These are phyloP conservation scores for Pachysandra terminalis DNA, from an alignment of 164 flowering plant species.

Conservation along the genomic window DNA sequence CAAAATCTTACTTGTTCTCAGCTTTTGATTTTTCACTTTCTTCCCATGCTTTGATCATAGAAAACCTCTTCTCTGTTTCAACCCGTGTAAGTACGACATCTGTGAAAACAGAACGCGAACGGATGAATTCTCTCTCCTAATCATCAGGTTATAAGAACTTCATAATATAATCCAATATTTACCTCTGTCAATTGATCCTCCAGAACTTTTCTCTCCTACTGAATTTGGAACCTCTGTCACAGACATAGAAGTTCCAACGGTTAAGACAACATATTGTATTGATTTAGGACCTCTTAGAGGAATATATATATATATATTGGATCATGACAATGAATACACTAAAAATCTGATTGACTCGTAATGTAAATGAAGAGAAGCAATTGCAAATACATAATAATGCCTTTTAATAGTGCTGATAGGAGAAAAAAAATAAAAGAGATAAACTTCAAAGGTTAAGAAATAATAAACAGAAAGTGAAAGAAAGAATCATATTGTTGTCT, in stretches of 20 bases:
- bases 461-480: neutral
- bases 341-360: neutral
- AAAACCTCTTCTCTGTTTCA: constrained; percentile 40
- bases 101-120: constrained; percentile 7
- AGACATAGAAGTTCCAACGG: neutral
- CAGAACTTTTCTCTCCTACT: constrained; percentile 20
- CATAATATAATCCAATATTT: neutral
- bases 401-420: neutral
- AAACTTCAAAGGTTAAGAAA: neutral
- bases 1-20: constrained; percentile 68
- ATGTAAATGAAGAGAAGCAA: neutral
- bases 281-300: neutral
- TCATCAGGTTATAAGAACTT: neutral
- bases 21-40: constrained; percentile 51
- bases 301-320: no score
- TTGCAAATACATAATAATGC: neutral
- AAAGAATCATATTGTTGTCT: neutral
- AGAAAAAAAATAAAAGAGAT: neutral
- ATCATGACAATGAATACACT: neutral
- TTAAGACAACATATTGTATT: neutral
- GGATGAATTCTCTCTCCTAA: neutral
- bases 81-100: constrained; percentile 39
- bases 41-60: constrained; percentile 61
- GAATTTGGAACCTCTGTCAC: constrained; percentile 17
- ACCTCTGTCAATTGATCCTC: constrained; percentile 31